Percentiles rank a stretch among this genome's conserved stretches.
Conservation (phyloP, 75 land plant species). For the Larix kaempferi region DNA sequence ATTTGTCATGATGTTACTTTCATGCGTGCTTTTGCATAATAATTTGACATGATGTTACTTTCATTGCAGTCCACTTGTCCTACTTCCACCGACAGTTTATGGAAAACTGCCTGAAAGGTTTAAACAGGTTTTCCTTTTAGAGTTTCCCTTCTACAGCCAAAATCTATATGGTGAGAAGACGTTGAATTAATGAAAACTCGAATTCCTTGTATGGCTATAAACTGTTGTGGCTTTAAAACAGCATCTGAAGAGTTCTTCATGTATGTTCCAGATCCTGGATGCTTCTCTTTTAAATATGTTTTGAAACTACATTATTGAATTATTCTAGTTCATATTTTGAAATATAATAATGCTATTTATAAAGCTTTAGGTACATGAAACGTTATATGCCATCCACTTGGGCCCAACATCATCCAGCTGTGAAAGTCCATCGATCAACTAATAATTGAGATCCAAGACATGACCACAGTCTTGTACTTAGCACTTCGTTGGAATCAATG, state of each 20-base stretch:
- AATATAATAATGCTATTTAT: no score
- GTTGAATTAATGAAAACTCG: not conserved
- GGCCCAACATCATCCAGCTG: no score
- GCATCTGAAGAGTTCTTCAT: not conserved
- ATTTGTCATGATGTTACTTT: constrained; percentile 5
- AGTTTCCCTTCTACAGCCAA: constrained; percentile 84
- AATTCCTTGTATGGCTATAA: not conserved
- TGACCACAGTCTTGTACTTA: no score
- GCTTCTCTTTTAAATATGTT: no score
- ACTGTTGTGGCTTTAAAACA: not conserved
- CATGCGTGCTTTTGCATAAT: not conserved
- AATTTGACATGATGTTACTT: constrained; percentile 8
- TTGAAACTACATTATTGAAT: no score
- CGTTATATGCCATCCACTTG: no score
- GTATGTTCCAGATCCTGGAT: not conserved
- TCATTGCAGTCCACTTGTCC: constrained; percentile 77
- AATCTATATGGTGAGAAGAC: constrained; percentile 31
- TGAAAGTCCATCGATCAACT: no score
- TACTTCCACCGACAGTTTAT: constrained; percentile 64
- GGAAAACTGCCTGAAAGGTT: constrained; percentile 68
- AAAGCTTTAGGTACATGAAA: no score
- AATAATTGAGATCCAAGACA: no score
- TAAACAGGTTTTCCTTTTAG: constrained; percentile 70
- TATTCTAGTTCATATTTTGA: no score
- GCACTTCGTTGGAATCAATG: no score